Conservation (phyloP, 2,329 filamentous ascomycete genomes). For the Xylaria sp. region DNA sequence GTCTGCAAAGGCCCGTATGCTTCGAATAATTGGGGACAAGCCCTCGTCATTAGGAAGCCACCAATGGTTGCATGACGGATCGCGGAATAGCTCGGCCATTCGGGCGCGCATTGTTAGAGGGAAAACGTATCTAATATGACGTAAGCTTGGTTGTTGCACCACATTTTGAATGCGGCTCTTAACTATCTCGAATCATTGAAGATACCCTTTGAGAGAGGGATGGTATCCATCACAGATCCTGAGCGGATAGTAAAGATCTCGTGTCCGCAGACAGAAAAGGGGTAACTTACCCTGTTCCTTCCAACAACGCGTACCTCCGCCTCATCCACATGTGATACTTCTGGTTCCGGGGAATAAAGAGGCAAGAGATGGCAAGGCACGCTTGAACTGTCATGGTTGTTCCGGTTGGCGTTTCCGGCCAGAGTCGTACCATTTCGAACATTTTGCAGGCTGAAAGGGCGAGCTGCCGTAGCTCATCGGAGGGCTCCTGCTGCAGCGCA, state of each 20-base stretch:
- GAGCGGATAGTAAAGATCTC: not conserved
- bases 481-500: constrained; percentile 60
- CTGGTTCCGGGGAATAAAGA: constrained; percentile 82
- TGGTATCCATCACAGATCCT: not conserved
- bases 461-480: constrained; percentile 66
- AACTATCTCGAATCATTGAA: not conserved
- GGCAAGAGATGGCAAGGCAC: constrained; percentile 76
- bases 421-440: constrained; percentile 80
- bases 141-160: constrained; percentile 6
- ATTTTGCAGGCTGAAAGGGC: constrained; percentile 79
- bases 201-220: not conserved
- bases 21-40: constrained; percentile 77
- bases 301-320: constrained; percentile 79
- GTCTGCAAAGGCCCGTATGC: constrained; percentile 82
- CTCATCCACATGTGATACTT: constrained; percentile 82
- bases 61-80: constrained; percentile 78
- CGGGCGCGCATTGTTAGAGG: constrained; percentile 76
- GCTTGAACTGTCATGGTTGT: constrained; percentile 78
- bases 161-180: not conserved
- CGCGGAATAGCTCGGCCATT: constrained; percentile 79
- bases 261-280: not conserved
- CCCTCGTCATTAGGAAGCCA: constrained; percentile 89
- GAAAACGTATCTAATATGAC: constrained; percentile 77
- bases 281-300: constrained; percentile 76
- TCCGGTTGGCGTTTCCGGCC: constrained; percentile 75